Base-by-base conservation (phyloP, 2,329 filamentous ascomycete species). In the Phialocephala sp. region DNA sequence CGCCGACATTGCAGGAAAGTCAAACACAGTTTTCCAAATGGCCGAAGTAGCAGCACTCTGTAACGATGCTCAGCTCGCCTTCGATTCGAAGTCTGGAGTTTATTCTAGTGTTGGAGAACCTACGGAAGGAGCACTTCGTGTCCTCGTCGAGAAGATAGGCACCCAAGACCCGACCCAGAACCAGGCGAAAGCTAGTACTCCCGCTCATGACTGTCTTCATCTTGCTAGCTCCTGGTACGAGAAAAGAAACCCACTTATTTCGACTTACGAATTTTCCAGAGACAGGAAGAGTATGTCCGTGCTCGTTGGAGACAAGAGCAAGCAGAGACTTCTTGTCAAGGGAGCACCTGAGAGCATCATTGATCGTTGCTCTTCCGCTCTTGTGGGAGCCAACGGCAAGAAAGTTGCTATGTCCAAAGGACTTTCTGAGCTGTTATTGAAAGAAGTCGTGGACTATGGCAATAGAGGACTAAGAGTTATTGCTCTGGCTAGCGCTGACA, bases 201-300 rank as follows among this genome's bases (percentile, higher is more conserved):
- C 83, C 39, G 78, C 82, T 1, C 81, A 84, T 36, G 81, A 93
- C 69, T 87, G 88, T 69, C 84, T 95, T 47, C 91, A 98, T 80
- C 87, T 90, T 73, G 89, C 93, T 66, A 98, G 93, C 82, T 85
- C 89, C 70, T 89, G 89, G 80, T 97, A 97, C 77, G 94, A 97
- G 80, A 84, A 88, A 71, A 85, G 87, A 71, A 87, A 89, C 59
- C 87, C 88, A 60, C 88, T 91, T 50, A 84, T 97, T 64, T 90
- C 94, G 9, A 97, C 93, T 12, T 99, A 93, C 74, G 95, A 99
- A 77, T 99, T 99, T 80, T 98, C 95, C 1, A 89, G 95, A 73
- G 95, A 99, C 79, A 89, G 95, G 69, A 99, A 99, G 87, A 98
- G 94, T 80, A 99, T 99, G 95, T 99, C 95, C 57, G 96, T 99